Conservation (phyloP, 441 rosid genomes). For the Erysimum pusillum region DNA sequence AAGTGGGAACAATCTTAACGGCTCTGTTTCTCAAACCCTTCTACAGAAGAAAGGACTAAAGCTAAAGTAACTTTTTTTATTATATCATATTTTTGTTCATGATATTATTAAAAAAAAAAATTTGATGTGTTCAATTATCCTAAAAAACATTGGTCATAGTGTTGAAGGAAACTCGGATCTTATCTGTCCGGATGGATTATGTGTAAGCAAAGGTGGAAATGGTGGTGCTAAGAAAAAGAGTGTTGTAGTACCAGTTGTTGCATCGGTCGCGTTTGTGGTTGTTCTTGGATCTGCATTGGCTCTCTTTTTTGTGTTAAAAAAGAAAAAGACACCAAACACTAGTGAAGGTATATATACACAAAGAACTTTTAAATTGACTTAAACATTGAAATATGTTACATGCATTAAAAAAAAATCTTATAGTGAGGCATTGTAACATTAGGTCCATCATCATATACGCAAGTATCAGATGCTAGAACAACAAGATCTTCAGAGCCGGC, state of each 20-base stretch:
- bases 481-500: conserved; percentile 28
- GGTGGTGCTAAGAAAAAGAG: conserved; percentile 32
- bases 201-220: conserved; percentile 35
- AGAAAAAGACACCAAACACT: conserved; percentile 28
- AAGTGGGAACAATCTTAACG: conserved; percentile 56
- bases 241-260: conserved; percentile 41
- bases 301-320: conserved; percentile 36
- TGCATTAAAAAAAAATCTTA: neutral
- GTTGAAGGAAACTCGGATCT: conserved; percentile 47
- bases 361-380: neutral
- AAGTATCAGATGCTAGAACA: conserved; percentile 16
- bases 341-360: conserved; percentile 14
- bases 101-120: neutral
- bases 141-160: conserved; percentile 26
- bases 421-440: neutral
- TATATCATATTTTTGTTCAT: conserved; percentile 20
- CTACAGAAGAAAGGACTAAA: conserved; percentile 39
- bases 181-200: conserved; percentile 37
- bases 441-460: conserved; percentile 15
- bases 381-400: neutral
- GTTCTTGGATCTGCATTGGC: conserved; percentile 38
- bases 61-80: conserved; percentile 27
- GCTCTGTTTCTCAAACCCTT: conserved; percentile 55
- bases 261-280: conserved; percentile 40
- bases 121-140: neutral